phyloP scores from a whole-genome alignment of 768 basidiomycete species.

The Rubroboletus pulcherrimus region DNA sequence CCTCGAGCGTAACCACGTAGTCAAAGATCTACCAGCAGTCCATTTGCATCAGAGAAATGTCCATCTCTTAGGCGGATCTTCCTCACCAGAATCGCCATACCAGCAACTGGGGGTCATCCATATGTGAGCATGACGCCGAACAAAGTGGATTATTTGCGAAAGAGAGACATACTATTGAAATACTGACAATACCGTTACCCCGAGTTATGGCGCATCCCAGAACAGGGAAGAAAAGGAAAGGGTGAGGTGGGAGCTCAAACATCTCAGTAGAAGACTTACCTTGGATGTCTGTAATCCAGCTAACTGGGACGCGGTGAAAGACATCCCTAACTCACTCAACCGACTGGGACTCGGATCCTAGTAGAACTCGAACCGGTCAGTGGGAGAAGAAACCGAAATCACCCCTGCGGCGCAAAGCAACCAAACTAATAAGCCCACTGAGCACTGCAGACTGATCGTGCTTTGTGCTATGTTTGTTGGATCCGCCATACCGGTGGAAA shows the following conservation, averaged over 20 bases:
- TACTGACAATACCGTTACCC: slow-evolving; percentile 1
- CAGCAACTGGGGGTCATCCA: slow-evolving; percentile 9
- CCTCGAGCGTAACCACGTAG: slow-evolving; percentile 10
- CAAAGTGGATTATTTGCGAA: not conserved
- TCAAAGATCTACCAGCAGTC: slow-evolving; percentile 5
- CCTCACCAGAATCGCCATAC: slow-evolving; percentile 15
- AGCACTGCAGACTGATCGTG: no score
- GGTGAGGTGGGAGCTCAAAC: not conserved
- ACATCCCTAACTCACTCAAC: not conserved
- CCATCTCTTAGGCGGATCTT: not conserved
- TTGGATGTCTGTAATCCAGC: slow-evolving; percentile 15
- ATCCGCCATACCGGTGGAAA: no score
- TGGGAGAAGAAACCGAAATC: not conserved
- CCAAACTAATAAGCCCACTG: not conserved
- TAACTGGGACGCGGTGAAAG: not conserved
- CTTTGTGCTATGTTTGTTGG: no score
- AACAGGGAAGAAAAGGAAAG: not conserved
- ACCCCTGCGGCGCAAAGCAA: not conserved
- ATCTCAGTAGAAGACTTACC: not conserved
- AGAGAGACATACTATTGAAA: slow-evolving; percentile 8
- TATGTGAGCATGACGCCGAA: not conserved
- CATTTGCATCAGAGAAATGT: not conserved
- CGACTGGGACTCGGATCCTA: not conserved
- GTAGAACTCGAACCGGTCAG: not conserved
- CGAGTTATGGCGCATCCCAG: not conserved